Conservation (phyloP, 441 rosid genomes). For the Bocquillonia castaneifolia region DNA sequence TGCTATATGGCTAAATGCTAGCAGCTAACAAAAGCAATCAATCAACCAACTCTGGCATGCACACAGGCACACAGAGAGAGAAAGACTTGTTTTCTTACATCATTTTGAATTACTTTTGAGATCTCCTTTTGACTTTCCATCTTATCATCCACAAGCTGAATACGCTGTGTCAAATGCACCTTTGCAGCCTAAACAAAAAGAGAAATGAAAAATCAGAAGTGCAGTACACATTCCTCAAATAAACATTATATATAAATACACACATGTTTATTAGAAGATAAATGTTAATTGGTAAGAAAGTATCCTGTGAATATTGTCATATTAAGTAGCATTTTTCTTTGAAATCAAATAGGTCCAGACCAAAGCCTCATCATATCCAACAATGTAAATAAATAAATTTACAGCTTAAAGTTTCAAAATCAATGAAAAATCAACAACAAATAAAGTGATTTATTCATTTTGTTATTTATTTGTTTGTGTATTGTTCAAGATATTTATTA, state of each 20-base stretch:
- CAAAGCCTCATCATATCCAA: background rate
- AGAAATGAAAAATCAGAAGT: slow-evolving; percentile 6
- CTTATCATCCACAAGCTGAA: slow-evolving; percentile 73
- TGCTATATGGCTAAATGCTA: too few species aligned
- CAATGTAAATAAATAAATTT: background rate
- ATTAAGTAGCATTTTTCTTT: background rate
- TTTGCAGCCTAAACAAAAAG: slow-evolving; percentile 53
- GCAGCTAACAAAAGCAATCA: too few species aligned
- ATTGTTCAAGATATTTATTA: background rate
- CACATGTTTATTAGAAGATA: background rate
- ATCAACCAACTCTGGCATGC: background rate
- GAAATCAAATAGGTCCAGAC: background rate
- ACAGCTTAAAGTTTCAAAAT: background rate
- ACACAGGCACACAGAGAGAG: background rate
- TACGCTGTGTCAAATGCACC: slow-evolving; percentile 76
- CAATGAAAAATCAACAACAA: slow-evolving; percentile 1
- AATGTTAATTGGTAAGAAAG: background rate
- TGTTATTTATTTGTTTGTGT: background rate
- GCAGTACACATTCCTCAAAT: background rate
- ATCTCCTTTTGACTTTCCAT: slow-evolving; percentile 74
- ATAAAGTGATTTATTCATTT: background rate
- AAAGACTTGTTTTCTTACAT: slow-evolving; percentile 39
- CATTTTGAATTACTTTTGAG: slow-evolving; percentile 62
- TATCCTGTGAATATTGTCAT: slow-evolving; percentile 1
- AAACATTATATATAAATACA: background rate